Evolutionary conservation across 2,329 filamentous ascomycete genomes (phyloP).

Genomic region (Neonectria coccinea): DNA sequence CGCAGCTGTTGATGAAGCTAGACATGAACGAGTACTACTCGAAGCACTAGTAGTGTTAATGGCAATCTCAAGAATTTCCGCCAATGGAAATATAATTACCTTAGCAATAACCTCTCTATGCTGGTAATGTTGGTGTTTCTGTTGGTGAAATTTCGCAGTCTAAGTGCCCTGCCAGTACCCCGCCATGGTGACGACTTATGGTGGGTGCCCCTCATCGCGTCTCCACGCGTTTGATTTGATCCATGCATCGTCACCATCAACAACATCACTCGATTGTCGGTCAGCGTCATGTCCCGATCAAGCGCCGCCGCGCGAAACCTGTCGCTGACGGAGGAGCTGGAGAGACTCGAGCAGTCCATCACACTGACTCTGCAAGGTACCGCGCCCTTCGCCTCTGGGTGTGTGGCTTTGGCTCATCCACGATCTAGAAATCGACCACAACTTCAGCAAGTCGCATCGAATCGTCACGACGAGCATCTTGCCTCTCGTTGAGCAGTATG

Average conservation of each 20-base stretch:
- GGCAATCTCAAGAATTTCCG: not conserved
- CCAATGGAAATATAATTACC: too few relatives aligned
- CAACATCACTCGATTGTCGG: constrained; percentile 22
- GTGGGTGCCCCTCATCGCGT: constrained; percentile 50
- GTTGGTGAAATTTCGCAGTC: not conserved
- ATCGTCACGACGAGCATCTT: constrained; percentile 96
- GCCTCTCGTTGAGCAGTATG: constrained; percentile 94
- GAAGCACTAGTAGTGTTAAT: constrained; percentile 36
- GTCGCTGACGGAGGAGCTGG: constrained; percentile 92
- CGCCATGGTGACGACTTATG: constrained; percentile 24
- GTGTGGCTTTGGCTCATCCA: constrained; percentile 9
- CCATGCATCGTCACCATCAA: constrained; percentile 30
- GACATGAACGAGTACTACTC: constrained; percentile 78
- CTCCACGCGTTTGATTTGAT: constrained; percentile 41
- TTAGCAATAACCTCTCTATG: not conserved
- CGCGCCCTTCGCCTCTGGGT: constrained; percentile 10
- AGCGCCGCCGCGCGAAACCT: constrained; percentile 66
- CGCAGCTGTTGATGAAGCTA: constrained; percentile 74
- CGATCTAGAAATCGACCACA: constrained; percentile 89
- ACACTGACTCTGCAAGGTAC: constrained; percentile 92
- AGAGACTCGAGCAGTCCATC: constrained; percentile 95
- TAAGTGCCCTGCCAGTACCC: constrained; percentile 22
- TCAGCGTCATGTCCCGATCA: constrained; percentile 61
- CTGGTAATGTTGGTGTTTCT: not conserved
- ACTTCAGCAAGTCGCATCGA: constrained; percentile 95